Evolutionary conservation across 1,139 yeast species (phyloP).

Genomic region (Diutina rugosa): DNA sequence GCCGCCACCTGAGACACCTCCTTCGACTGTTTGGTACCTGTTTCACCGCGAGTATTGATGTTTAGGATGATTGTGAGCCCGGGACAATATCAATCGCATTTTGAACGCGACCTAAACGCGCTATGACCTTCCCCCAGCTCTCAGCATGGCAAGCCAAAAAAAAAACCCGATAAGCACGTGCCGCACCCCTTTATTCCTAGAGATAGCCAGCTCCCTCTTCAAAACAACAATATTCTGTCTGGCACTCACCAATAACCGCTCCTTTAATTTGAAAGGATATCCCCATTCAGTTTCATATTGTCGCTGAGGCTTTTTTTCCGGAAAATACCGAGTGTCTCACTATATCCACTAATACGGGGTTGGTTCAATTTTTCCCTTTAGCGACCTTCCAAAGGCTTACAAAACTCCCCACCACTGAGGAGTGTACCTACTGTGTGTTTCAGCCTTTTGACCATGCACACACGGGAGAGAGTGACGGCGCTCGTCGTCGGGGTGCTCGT

Average conservation of each 20-base stretch:
- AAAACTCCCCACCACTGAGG: neutral
- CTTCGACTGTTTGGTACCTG: neutral
- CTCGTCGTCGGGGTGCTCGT: constrained; percentile 17
- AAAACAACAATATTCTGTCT: too few relatives aligned
- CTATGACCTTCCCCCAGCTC: too few relatives aligned
- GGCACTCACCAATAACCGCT: neutral
- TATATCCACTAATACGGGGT: neutral
- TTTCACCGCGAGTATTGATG: neutral
- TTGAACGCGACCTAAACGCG: too few relatives aligned
- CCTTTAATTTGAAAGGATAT: too few relatives aligned
- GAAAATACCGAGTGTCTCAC: neutral
- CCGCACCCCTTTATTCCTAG: too few relatives aligned
- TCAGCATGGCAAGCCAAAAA: too few relatives aligned
- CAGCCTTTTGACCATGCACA: neutral
- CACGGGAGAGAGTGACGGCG: constrained; percentile 3
- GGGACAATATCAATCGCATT: neutral
- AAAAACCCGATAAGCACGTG: too few relatives aligned
- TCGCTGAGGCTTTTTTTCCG: neutral
- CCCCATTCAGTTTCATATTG: too few relatives aligned
- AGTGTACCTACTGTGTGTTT: neutral
- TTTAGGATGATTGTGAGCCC: neutral
- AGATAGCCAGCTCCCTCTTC: too few relatives aligned
- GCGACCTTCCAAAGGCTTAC: neutral
- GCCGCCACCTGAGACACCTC: neutral
- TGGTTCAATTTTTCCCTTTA: neutral